Percentiles rank a stretch among this genome's conserved stretches.
These are phyloP conservation scores for Ceratocystis lukuohia DNA, from an alignment of 2,329 filamentous ascomycete genomes.

Conservation along the genomic window DNA sequence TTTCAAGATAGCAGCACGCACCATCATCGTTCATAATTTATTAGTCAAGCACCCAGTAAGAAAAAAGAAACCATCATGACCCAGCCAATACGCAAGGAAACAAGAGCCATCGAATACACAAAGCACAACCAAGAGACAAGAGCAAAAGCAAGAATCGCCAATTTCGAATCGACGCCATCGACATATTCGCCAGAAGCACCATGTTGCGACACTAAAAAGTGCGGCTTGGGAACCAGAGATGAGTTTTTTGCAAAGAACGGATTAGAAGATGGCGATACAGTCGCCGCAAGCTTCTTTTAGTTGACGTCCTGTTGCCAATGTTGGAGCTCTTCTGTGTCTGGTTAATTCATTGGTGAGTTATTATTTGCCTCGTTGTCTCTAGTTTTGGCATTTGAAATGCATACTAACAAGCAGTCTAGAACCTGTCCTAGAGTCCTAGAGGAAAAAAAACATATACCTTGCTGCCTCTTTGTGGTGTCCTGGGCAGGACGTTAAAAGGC, in stretches of 20 bases:
- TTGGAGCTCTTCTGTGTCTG: background rate
- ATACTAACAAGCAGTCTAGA: background rate
- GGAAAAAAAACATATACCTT: background rate
- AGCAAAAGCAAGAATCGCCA: background rate
- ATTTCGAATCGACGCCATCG: too few species aligned
- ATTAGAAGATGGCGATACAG: background rate
- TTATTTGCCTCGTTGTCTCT: background rate
- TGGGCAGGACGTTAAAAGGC: constrained; percentile 29
- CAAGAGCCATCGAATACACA: background rate
- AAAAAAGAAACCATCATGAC: background rate
- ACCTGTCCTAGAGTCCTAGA: background rate
- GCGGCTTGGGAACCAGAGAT: too few species aligned
- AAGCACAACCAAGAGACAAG: background rate
- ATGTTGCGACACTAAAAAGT: too few species aligned
- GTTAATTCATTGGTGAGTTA: background rate
- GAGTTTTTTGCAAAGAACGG: background rate
- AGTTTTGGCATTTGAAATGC: background rate
- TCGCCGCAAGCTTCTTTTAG: background rate
- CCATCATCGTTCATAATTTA: background rate
- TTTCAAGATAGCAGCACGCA: background rate
- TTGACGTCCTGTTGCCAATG: background rate
- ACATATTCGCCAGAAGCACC: too few species aligned
- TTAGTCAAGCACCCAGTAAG: background rate
- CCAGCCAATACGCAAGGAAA: background rate
- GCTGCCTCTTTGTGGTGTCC: constrained; percentile 22